phyloP scores from a whole-genome alignment of 1,284 basidiomycete genomes.

The Malassezia brasiliensis region DNA sequence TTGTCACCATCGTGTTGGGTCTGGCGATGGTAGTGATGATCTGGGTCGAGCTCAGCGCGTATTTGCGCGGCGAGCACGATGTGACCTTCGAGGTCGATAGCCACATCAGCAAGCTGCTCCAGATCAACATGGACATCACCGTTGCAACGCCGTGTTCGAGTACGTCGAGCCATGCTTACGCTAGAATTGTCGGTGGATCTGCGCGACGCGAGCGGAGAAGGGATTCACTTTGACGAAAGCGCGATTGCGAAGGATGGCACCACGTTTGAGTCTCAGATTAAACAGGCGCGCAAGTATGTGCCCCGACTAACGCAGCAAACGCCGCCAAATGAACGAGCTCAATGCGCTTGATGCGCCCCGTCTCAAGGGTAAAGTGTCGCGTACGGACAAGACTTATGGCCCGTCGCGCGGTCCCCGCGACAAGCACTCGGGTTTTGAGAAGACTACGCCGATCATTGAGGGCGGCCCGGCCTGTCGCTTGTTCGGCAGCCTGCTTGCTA shows the following conservation, averaged over 20 bases:
- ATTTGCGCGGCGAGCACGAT: slow-evolving; percentile 73
- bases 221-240: slow-evolving; percentile 66
- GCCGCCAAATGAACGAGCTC: not conserved
- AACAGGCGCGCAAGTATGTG: slow-evolving; percentile 10
- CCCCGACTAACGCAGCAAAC: slow-evolving; percentile 53
- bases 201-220: slow-evolving; percentile 81
- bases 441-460: slow-evolving; percentile 40
- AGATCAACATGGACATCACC: slow-evolving; percentile 45
- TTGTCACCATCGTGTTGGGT: slow-evolving; percentile 71
- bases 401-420: slow-evolving; percentile 53
- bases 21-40: slow-evolving; percentile 64
- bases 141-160: slow-evolving; percentile 41
- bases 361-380: not conserved
- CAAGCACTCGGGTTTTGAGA: slow-evolving; percentile 30
- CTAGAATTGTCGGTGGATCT: slow-evolving; percentile 67
- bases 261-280: slow-evolving; percentile 52
- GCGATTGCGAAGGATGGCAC: slow-evolving; percentile 69
- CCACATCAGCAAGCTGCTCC: slow-evolving; percentile 32
- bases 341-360: slow-evolving; percentile 1
- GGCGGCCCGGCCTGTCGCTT: slow-evolving; percentile 64
- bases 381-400: not conserved
- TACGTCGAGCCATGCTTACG: slow-evolving; percentile 9
- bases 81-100: slow-evolving; percentile 33
- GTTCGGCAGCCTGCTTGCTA: slow-evolving; percentile 72
- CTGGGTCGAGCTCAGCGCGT: slow-evolving; percentile 79